Percentiles rank a stretch among this genome's conserved stretches.
phyloP scores from a whole-genome alignment of 441 rosid genomes.

The Adansonia grandidieri region DNA sequence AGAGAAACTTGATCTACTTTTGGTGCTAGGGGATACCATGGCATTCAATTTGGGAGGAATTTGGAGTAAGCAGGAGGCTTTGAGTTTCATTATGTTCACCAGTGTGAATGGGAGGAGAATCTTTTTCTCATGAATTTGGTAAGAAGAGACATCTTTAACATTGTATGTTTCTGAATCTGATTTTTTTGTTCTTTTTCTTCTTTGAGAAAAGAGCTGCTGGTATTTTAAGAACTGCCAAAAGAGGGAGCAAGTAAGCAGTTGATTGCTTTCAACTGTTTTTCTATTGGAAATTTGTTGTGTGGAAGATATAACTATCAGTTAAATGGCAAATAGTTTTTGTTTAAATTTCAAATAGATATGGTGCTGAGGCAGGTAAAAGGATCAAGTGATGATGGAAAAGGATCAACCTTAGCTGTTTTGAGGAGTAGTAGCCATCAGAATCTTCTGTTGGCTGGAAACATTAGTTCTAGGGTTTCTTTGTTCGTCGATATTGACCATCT shows the following conservation, averaged over 20 bases:
- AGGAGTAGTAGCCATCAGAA: neutral
- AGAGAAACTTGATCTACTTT: slow-evolving; percentile 1
- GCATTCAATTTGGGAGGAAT: neutral
- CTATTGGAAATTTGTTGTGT: neutral
- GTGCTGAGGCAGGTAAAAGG: neutral
- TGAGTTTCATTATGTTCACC: neutral
- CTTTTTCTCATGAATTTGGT: neutral
- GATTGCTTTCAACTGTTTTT: neutral
- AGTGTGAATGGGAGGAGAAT: neutral
- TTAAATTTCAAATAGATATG: neutral
- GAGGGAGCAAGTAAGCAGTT: neutral
- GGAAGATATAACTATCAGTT: neutral
- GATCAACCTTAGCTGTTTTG: too few relatives aligned
- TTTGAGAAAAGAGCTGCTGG: neutral
- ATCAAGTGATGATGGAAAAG: neutral
- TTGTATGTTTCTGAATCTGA: neutral
- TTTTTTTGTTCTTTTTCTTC: neutral
- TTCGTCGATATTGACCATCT: neutral
- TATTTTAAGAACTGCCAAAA: neutral
- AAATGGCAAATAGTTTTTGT: neutral
- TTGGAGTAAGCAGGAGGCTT: neutral
- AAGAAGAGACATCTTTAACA: neutral
- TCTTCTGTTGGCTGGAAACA: neutral
- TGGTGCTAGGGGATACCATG: neutral
- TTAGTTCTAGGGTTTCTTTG: neutral